phyloP scores from a whole-genome alignment of 2,329 filamentous ascomycete genomes.

The Dactylella cylindrospora region DNA sequence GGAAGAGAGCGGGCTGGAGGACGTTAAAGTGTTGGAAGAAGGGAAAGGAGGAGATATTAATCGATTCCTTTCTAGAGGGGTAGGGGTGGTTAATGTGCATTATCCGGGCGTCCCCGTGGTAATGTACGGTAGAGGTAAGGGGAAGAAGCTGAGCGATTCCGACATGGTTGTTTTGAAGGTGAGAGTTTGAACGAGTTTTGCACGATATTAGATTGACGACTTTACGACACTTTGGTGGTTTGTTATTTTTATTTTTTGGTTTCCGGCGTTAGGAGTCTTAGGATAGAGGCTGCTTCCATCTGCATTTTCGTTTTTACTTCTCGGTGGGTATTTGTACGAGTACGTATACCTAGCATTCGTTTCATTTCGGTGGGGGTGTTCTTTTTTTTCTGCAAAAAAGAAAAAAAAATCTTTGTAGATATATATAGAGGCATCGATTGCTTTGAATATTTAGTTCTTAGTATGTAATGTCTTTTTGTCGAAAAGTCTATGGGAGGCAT shows the following conservation, averaged over 20 bases:
- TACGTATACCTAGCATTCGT: neutral
- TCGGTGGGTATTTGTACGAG: too few relatives aligned
- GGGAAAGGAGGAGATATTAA: slow-evolving; percentile 41
- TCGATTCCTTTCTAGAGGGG: slow-evolving; percentile 33
- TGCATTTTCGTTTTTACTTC: slow-evolving; percentile 13
- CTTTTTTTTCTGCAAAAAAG: too few relatives aligned
- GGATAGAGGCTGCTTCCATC: slow-evolving; percentile 24
- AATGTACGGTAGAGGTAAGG: slow-evolving; percentile 20
- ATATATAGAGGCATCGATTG: neutral
- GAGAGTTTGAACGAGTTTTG: slow-evolving; percentile 9
- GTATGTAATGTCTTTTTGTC: too few relatives aligned
- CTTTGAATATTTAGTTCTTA: too few relatives aligned
- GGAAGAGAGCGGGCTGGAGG: slow-evolving; percentile 31
- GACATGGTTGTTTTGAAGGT: slow-evolving; percentile 34
- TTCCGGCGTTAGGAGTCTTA: slow-evolving; percentile 32
- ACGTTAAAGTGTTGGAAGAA: slow-evolving; percentile 34
- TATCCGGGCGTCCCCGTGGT: slow-evolving; percentile 25
- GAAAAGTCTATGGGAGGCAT: too few relatives aligned
- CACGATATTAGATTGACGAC: neutral
- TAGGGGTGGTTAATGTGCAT: slow-evolving; percentile 22
- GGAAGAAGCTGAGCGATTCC: slow-evolving; percentile 39
- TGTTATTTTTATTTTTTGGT: slow-evolving; percentile 2
- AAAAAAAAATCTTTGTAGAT: too few relatives aligned
- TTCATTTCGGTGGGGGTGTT: too few relatives aligned
- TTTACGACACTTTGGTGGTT: neutral